Base-by-base conservation (phyloP, 2,329 filamentous ascomycete species). In the Aspergillus fumigatiaffinis region DNA sequence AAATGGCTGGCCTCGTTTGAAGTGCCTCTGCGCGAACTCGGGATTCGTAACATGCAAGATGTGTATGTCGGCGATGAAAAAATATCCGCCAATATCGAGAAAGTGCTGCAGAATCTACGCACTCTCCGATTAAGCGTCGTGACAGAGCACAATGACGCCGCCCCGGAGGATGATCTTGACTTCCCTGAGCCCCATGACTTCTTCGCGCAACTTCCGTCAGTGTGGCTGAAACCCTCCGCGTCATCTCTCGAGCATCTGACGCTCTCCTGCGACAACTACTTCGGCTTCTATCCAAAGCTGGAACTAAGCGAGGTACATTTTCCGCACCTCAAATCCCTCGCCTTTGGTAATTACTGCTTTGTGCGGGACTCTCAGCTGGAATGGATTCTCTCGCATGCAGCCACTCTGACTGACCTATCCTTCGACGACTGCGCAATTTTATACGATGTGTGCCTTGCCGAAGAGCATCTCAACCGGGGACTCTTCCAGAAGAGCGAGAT, bases 311-410 rank as follows among this genome's bases (percentile, higher is more conserved):
- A 23, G 21, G 55, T 66, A 60, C 55, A 61, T n/a, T 76, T 81
- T 29, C 76, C 77, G 0, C 64, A 69, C 0, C 72, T 82, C 4
- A 70, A 71, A 32, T 68, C 73, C 0, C 68, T 82, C 0, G 66
- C 71, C 0, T 60, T 82, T 0, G 76, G 77, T 0, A 74, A 73
- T 1, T 77, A 73, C 21, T 68, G 72, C 3, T 79, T 82, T 50
- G 70, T 71, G 4, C 71, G 80, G 35, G 72, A 80, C 21, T 76
- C 73, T 69, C 79, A 82, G 53, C 62, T 80, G 0, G 74, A 77
- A 9, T 82, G 79, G 79, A 73, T 82, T 3, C 56, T 76, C 0
- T 71, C 71, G 0, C 68, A 81, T 3, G 68, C 63, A 4, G 12
- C 57, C 0, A 78, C 77, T 0, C 66, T 82, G 0, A 59, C 73